Percentiles rank a stretch among this genome's conserved stretches.
These are phyloP conservation scores for Coemansia reversa DNA, from an alignment of 192 early-diverging fungal species.

Conservation along the genomic window DNA sequence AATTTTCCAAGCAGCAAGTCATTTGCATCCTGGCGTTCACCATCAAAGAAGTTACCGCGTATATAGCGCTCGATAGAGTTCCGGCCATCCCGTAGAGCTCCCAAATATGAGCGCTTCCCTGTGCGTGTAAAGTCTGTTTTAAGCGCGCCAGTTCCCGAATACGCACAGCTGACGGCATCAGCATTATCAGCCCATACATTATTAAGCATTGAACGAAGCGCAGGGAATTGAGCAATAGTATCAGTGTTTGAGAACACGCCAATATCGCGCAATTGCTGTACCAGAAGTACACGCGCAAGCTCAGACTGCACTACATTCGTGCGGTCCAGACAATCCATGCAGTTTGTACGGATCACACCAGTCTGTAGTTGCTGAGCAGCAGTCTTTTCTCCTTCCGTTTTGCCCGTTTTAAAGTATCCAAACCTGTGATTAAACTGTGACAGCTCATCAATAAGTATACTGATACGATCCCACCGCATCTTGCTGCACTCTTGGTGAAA, in stretches of 20 bases:
- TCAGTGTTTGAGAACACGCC: constrained; percentile 64
- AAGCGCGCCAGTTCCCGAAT: constrained; percentile 94
- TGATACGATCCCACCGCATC: constrained; percentile 91
- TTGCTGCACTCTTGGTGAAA: constrained; percentile 97
- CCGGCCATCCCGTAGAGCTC: constrained; percentile 76
- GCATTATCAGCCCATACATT: constrained; percentile 99
- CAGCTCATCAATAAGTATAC: constrained; percentile 78
- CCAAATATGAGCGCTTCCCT: constrained; percentile 80
- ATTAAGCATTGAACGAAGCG: constrained; percentile 76
- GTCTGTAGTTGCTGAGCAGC: constrained; percentile 54
- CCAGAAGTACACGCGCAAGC: constrained; percentile 73
- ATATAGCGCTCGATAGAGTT: constrained; percentile 86
- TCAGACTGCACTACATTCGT: constrained; percentile 98
- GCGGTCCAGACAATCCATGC: constrained; percentile 99
- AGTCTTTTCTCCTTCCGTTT: constrained; percentile 6
- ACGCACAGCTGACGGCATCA: constrained; percentile 84
- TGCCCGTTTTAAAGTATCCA: constrained; percentile 52
- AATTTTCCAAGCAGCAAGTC: constrained; percentile 83
- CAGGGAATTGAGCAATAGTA: constrained; percentile 61
- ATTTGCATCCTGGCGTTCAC: constrained; percentile 86
- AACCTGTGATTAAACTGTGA: constrained; percentile 62
- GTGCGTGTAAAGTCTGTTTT: constrained; percentile 99
- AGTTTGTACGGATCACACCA: constrained; percentile 92
- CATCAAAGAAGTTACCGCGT: constrained; percentile 95
- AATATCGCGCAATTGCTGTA: constrained; percentile 68